phyloP scores from a whole-genome alignment of 805 yeast genomes.

The Debaryomyces prosopidis region DNA sequence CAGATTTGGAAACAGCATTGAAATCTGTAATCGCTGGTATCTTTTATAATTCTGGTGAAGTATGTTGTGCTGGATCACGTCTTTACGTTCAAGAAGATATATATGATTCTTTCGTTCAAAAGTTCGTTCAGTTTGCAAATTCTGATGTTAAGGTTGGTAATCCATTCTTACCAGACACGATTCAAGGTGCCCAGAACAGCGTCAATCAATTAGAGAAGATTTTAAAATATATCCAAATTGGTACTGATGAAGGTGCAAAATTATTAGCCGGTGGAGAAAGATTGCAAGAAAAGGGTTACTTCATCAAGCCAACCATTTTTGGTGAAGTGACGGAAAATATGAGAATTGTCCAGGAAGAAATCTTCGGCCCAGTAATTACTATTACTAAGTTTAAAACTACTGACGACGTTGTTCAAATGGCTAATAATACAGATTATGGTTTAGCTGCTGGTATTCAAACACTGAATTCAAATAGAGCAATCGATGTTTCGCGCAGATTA shows the following conservation, averaged over 20 bases:
- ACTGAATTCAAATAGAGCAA: slow-evolving; percentile 18
- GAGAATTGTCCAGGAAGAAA: slow-evolving; percentile 48
- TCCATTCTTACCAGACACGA: slow-evolving; percentile 42
- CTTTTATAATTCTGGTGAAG: slow-evolving; percentile 49
- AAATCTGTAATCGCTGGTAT: slow-evolving; percentile 52
- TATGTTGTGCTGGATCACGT: slow-evolving; percentile 49
- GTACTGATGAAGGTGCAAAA: slow-evolving; percentile 55
- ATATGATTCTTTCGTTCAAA: slow-evolving; percentile 42
- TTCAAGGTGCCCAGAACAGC: slow-evolving; percentile 60
- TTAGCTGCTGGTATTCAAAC: slow-evolving; percentile 50
- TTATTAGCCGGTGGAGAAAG: slow-evolving; percentile 46
- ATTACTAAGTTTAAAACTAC: slow-evolving; percentile 42
- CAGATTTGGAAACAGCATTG: slow-evolving; percentile 46
- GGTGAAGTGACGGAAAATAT: slow-evolving; percentile 42
- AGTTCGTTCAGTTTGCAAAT: slow-evolving; percentile 35
- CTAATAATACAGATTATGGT: slow-evolving; percentile 47
- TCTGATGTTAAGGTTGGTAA: slow-evolving; percentile 38
- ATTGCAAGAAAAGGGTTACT: slow-evolving; percentile 26
- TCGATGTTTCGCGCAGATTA: slow-evolving; percentile 23
- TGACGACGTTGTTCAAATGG: slow-evolving; percentile 44
- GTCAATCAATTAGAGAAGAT: slow-evolving; percentile 45
- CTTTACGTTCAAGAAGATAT: slow-evolving; percentile 44
- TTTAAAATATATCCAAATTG: slow-evolving; percentile 45
- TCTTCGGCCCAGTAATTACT: slow-evolving; percentile 54
- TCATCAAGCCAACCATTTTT: slow-evolving; percentile 49